Evolutionary conservation across 2,329 filamentous ascomycete genomes (phyloP).

Genomic region (Metarhizium humberi): DNA sequence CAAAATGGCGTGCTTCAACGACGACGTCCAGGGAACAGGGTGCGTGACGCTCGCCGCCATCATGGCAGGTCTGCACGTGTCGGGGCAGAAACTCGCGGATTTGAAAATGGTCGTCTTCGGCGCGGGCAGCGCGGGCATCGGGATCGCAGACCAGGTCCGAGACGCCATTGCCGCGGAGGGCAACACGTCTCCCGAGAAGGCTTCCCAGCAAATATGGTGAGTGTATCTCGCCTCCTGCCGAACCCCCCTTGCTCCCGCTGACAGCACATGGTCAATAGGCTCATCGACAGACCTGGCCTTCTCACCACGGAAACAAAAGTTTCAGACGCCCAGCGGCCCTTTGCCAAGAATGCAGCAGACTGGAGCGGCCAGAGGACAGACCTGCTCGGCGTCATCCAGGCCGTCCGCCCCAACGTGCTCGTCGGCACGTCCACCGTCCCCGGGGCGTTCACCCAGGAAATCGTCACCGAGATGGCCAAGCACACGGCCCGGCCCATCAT

Average conservation of each 20-base stretch:
- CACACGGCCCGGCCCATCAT: constrained; percentile 66
- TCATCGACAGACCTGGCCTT: constrained; percentile 74
- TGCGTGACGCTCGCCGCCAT: constrained; percentile 80
- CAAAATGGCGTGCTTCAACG: constrained; percentile 77
- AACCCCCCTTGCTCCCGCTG: background rate
- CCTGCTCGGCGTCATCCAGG: constrained; percentile 58
- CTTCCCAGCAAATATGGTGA: constrained; percentile 69
- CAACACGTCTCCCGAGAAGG: constrained; percentile 61
- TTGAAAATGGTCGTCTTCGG: constrained; percentile 69
- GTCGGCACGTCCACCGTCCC: constrained; percentile 78
- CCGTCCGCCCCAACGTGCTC: constrained; percentile 69
- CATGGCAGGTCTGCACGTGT: constrained; percentile 64
- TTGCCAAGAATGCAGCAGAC: constrained; percentile 52
- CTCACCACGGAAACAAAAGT: constrained; percentile 55
- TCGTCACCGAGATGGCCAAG: constrained; percentile 66
- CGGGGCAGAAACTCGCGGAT: constrained; percentile 55
- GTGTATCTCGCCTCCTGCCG: constrained; percentile 2
- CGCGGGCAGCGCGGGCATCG: constrained; percentile 71
- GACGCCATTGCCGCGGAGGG: constrained; percentile 68
- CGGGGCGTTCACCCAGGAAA: constrained; percentile 63
- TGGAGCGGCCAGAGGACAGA: constrained; percentile 50
- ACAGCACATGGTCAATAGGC: constrained; percentile 33
- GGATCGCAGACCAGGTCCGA: constrained; percentile 76
- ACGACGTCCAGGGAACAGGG: constrained; percentile 83
- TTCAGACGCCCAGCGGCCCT: constrained; percentile 58